Evolutionary conservation across 2,329 filamentous ascomycete species (phyloP).

Genomic region (Calonectria hongkongensis): DNA sequence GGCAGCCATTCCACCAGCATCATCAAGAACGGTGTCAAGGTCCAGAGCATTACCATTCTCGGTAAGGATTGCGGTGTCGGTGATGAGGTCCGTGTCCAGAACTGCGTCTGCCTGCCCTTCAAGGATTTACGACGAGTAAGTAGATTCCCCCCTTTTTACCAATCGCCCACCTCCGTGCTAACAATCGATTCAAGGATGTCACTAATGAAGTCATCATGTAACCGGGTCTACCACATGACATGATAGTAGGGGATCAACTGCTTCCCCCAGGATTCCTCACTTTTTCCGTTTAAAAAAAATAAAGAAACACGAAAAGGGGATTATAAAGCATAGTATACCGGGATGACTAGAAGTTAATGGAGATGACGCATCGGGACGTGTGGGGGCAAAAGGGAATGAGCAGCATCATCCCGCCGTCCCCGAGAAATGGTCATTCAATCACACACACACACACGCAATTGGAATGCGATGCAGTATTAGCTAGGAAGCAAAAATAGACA

Average conservation of each 20-base stretch:
- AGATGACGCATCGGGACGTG: conserved; percentile 8
- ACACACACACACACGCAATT: background rate
- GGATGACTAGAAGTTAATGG: conserved; percentile 39
- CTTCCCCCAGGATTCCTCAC: conserved; percentile 8
- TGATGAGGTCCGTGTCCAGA: conserved; percentile 96
- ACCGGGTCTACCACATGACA: conserved; percentile 23
- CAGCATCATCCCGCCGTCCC: conserved; percentile 2
- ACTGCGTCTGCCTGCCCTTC: conserved; percentile 97
- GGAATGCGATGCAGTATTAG: conserved; percentile 32
- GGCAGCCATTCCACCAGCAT: conserved; percentile 95
- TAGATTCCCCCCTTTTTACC: conserved; percentile 48
- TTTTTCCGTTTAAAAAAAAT: conserved; percentile 16
- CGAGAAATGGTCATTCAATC: background rate
- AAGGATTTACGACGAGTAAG: conserved; percentile 97
- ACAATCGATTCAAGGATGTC: conserved; percentile 81
- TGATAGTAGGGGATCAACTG: conserved; percentile 18
- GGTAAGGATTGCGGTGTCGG: conserved; percentile 96
- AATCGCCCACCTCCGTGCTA: conserved; percentile 43
- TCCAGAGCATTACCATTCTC: conserved; percentile 97
- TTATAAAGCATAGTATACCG: conserved; percentile 33
- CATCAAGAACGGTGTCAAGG: conserved; percentile 98
- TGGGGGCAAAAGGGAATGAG: background rate
- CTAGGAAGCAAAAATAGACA: conserved; percentile 39
- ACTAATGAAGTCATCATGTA: conserved; percentile 95
- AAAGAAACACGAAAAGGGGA: conserved; percentile 39